A percentile compares a stretch with the other conserved stretches of the same genome.
Conservation (phyloP, 345 rosid genomes). For the Brassica carinata region DNA sequence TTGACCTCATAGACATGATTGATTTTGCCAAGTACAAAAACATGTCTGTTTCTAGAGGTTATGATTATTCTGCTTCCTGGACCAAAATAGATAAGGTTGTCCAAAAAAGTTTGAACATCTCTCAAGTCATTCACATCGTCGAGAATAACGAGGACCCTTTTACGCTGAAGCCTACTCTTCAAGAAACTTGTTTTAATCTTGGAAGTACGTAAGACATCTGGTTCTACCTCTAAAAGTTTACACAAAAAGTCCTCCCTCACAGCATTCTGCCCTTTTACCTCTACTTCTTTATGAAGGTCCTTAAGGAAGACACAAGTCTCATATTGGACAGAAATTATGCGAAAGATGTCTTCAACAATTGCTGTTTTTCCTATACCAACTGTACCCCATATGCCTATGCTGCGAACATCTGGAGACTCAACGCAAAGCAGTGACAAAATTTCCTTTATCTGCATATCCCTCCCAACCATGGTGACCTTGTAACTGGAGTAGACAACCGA, state of each 20-base stretch:
- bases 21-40: background rate
- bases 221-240: conserved; percentile 2
- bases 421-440: conserved; percentile 25
- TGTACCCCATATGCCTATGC: conserved; percentile 46
- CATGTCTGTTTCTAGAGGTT: conserved; percentile 12
- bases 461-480: conserved; percentile 25
- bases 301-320: conserved; percentile 44
- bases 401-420: background rate
- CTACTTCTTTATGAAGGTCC: conserved; percentile 37
- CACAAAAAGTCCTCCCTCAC: conserved; percentile 25
- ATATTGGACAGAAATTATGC: conserved; percentile 38
- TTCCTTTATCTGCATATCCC: conserved; percentile 20
- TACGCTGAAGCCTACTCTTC: conserved; percentile 15
- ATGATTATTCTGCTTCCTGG: conserved; percentile 40
- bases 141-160: conserved; percentile 31
- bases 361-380: conserved; percentile 60
- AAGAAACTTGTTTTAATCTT: conserved; percentile 11
- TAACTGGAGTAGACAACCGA: background rate
- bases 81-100: conserved; percentile 22
- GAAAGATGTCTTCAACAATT: conserved; percentile 44
- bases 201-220: background rate
- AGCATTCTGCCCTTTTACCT: background rate
- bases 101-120: conserved; percentile 27
- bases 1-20: conserved; percentile 34
- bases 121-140: conserved; percentile 36